Conservation (phyloP, 148 eudicot genomes). For the Rhododendron ovatum region DNA sequence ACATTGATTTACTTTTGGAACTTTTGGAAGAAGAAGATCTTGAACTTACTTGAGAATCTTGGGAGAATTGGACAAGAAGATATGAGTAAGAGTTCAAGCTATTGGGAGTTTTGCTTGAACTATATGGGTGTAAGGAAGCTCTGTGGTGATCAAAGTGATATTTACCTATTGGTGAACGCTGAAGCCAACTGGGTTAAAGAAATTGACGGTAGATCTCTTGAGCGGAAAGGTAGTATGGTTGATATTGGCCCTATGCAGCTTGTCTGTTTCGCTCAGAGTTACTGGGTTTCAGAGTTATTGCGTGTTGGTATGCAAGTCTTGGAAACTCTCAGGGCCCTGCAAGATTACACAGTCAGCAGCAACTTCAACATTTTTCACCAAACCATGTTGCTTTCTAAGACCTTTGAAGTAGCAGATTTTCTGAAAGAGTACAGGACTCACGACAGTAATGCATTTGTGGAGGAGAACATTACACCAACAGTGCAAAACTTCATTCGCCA, state of each 20-base stretch:
- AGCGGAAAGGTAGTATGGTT: conserved; percentile 24
- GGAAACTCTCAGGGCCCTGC: conserved; percentile 28
- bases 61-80: conserved; percentile 9
- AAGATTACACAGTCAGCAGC: conserved; percentile 1
- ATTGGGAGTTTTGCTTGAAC: conserved; percentile 37
- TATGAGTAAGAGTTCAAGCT: background rate
- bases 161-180: conserved; percentile 30
- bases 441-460: background rate
- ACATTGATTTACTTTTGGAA: conserved; percentile 47
- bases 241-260: conserved; percentile 25
- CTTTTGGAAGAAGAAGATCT: conserved; percentile 26
- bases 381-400: conserved; percentile 16
- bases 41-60: conserved; percentile 24
- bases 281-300: conserved; percentile 39
- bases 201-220: conserved; percentile 14
- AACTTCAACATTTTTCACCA: conserved; percentile 19
- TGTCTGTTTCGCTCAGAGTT: conserved; percentile 19
- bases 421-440: conserved; percentile 24
- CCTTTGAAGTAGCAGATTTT: conserved; percentile 36
- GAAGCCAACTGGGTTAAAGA: conserved; percentile 50
- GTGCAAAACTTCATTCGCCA: background rate
- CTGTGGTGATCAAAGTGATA: background rate
- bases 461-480: background rate
- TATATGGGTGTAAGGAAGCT: conserved; percentile 46
- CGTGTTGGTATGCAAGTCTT: conserved; percentile 40